Evolutionary conservation across 192 early-diverging fungal species (phyloP).

Genomic region (Mortierella hygrophila): DNA sequence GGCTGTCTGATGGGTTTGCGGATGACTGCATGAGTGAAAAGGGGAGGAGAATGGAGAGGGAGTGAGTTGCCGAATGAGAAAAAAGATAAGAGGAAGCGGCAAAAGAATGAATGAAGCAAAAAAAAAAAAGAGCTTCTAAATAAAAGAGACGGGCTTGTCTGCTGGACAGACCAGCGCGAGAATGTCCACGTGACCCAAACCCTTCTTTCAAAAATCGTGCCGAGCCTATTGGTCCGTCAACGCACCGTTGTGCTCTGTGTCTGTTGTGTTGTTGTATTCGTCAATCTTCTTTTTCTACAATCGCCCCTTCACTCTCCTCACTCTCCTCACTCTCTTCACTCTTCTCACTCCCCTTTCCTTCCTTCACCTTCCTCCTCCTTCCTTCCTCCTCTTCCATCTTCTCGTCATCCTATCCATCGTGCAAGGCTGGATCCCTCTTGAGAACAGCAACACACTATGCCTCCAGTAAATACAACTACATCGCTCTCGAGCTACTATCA

Average conservation of each 20-base stretch:
- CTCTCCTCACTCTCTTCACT: neutral
- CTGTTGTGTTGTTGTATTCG: neutral
- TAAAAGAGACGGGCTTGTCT: neutral
- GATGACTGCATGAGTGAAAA: neutral
- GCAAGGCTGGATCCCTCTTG: neutral
- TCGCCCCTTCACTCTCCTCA: neutral
- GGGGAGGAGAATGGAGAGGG: neutral
- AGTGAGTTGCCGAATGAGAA: neutral
- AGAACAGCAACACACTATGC: conserved; percentile 9
- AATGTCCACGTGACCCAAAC: neutral
- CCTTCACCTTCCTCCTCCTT: neutral
- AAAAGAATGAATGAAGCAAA: neutral
- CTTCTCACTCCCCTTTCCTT: neutral
- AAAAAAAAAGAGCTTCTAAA: neutral
- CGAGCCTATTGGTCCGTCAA: neutral
- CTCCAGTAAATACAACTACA: conserved; percentile 8
- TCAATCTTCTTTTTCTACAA: neutral
- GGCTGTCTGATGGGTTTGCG: neutral
- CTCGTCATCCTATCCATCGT: neutral
- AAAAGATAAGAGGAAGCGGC: neutral
- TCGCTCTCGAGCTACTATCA: neutral
- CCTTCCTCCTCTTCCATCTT: too few species aligned
- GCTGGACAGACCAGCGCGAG: neutral
- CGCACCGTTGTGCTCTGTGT: neutral
- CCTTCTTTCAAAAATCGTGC: neutral